Evolutionary conservation across 2,329 filamentous ascomycete species (phyloP).

Genomic region (Cephalotrichum gorgonifer): DNA sequence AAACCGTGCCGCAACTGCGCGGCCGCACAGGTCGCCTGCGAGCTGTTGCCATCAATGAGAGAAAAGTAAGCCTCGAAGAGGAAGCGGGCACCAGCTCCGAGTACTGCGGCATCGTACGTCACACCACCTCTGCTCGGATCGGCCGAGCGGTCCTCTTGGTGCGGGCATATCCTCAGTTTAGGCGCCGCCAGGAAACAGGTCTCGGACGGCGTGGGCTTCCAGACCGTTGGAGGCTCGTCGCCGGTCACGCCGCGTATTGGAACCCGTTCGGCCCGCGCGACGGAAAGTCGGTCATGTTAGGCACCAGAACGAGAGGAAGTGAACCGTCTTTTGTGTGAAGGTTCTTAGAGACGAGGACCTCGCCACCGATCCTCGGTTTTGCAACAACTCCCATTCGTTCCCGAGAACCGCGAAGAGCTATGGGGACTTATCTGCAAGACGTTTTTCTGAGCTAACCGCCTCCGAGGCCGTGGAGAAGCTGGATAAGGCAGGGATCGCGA

Average conservation of each 20-base stretch:
- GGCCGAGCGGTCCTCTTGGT: background rate
- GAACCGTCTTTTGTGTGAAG: slow-evolving; percentile 33
- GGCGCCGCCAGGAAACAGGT: background rate
- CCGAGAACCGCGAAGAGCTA: slow-evolving; percentile 33
- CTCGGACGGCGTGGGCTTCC: background rate
- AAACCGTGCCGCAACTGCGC: slow-evolving; percentile 22
- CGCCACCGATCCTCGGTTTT: slow-evolving; percentile 33
- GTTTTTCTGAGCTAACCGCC: slow-evolving; percentile 26
- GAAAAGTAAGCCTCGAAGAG: slow-evolving; percentile 16
- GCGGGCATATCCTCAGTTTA: background rate
- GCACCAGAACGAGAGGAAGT: slow-evolving; percentile 47
- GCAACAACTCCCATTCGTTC: slow-evolving; percentile 32
- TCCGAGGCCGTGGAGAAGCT: slow-evolving; percentile 29
- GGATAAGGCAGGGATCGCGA: slow-evolving; percentile 39
- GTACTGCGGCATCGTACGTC: background rate
- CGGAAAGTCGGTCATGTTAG: slow-evolving; percentile 40
- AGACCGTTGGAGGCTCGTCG: background rate
- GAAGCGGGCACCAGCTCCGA: background rate
- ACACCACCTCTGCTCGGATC: background rate
- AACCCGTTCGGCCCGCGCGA: slow-evolving; percentile 8
- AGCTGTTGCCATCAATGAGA: slow-evolving; percentile 21
- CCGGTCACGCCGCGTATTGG: background rate
- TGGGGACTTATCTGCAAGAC: slow-evolving; percentile 30
- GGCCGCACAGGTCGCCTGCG: slow-evolving; percentile 15
- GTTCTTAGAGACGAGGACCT: slow-evolving; percentile 32